Evolutionary conservation across 768 basidiomycete genomes (phyloP), one percentile per base, ranked within the genome.

Genomic region (Amanita molliuscula): DNA sequence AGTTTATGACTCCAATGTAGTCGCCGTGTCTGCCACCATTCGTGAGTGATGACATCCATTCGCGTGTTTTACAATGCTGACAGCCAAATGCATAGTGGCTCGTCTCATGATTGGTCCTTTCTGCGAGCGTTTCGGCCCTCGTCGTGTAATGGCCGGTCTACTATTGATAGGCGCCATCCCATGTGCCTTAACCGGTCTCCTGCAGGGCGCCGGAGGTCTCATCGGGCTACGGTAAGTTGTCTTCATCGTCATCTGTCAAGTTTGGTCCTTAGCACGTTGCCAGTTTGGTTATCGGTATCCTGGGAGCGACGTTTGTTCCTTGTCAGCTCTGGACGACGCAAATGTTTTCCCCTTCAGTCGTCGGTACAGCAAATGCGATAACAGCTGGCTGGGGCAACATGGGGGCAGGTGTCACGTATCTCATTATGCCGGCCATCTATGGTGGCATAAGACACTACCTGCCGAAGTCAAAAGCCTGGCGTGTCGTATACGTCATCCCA

Each of bases 301-400:
- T 80, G 2, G 81, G 81, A 6, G 80, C 65, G 0, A 76, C 78
- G 1, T 82, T 83, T 51, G 77, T 82, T 1, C 71, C 79, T 3
- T 79, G 78, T 53, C 74, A 79, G 48, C 73, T 74, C 3, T 79
- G 81, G 77, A 78, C 79, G 7, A 78, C 81, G 0, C 64, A 63
- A 3, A 81, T 82, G 62, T 82, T 77, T 59, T 77, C 80, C 59
- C 79, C 73, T 49, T 65, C 60, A 29, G 58, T 62, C 18, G 64
- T 68, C 13, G 69, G 67, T 6, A 62, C 62, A 21, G 75, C 78
- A 0, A 81, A 79, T 55, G 78, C 76, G 0, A 58, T 82, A 1
- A 74, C 72, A 4, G 79, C 65, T 6, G 79, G 79, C 0, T 81
- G 76, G 76, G 79, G 79, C 42, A 66, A 72, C 46, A 47, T 47